phyloP scores from a whole-genome alignment of 495 filamentous ascomycete species.

The Hypoxylon fuscum region DNA sequence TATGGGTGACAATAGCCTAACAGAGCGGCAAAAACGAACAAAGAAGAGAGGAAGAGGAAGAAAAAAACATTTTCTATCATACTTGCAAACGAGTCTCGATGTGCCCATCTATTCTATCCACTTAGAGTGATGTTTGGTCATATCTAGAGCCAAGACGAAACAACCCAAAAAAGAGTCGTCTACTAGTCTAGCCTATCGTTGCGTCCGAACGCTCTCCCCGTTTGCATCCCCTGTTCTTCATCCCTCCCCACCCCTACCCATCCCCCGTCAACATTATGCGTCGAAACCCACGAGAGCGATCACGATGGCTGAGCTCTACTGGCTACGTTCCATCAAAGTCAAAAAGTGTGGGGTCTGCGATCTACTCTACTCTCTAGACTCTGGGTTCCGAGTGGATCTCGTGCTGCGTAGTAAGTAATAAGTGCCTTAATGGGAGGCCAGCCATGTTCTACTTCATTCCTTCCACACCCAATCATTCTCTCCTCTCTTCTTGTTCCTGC shows the following conservation, averaged over 20 bases:
- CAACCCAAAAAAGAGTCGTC: conserved; percentile 39
- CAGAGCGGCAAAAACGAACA: conserved; percentile 2
- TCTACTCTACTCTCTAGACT: conserved; percentile 28
- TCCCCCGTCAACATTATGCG: conserved; percentile 37
- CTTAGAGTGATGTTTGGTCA: conserved; percentile 28
- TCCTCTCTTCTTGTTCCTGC: conserved; percentile 39
- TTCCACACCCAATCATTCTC: conserved; percentile 43
- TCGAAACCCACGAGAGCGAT: conserved; percentile 41
- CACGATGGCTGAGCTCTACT: conserved; percentile 44
- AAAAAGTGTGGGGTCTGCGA: conserved; percentile 35
- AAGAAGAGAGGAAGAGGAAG: conserved; percentile 6
- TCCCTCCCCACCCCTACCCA: conserved; percentile 12
- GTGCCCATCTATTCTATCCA: conserved; percentile 1
- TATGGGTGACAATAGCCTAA: conserved; percentile 11
- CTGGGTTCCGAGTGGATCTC: conserved; percentile 33
- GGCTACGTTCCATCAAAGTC: conserved; percentile 41
- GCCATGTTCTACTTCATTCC: conserved; percentile 38
- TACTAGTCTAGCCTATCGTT: conserved; percentile 31
- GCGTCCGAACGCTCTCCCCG: conserved; percentile 16
- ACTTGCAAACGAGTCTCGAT: background rate
- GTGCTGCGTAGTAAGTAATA: conserved; percentile 30
- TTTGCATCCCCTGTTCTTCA: conserved; percentile 26
- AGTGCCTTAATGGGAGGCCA: conserved; percentile 10
- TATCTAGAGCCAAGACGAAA: conserved; percentile 45
- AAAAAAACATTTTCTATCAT: background rate